A percentile compares a stretch with the other conserved stretches of the same genome.
phyloP scores from a whole-genome alignment of 148 eudicot species.

The Tetragonia tetragonoides region DNA sequence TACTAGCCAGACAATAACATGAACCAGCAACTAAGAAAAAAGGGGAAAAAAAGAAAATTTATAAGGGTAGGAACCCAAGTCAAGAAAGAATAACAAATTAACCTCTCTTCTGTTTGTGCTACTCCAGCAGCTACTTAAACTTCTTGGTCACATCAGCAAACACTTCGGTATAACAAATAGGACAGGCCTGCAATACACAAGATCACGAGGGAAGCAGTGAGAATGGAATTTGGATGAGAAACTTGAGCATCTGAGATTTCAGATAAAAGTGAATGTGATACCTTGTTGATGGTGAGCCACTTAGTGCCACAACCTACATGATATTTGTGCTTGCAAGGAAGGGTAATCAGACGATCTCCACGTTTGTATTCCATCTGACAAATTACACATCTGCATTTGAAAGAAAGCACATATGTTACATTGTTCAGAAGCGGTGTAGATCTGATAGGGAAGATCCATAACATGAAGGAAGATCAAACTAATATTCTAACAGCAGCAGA shows the following conservation, averaged over 20 bases:
- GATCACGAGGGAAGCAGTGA: background rate
- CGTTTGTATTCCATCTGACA: conserved; percentile 98
- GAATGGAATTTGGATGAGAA: background rate
- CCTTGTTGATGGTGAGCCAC: conserved; percentile 96
- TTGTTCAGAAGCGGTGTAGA: background rate
- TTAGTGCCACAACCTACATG: conserved; percentile 74
- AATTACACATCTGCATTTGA: conserved; percentile 70
- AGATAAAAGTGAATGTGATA: conserved; percentile 1
- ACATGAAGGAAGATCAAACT: background rate
- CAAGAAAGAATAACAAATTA: conserved; percentile 17
- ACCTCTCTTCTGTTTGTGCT: conserved; percentile 7
- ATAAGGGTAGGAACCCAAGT: background rate
- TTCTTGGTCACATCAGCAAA: conserved; percentile 38
- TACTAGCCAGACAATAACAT: background rate
- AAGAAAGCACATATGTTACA: background rate
- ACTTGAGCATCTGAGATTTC: background rate
- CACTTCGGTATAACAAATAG: conserved; percentile 82
- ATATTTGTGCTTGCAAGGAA: conserved; percentile 93
- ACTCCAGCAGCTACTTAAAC: conserved; percentile 4
- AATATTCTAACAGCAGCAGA: background rate
- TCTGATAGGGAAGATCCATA: background rate
- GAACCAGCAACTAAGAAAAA: background rate
- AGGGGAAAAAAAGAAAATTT: background rate
- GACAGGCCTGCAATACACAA: conserved; percentile 68
- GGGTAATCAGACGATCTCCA: conserved; percentile 62